Evolutionary conservation across 805 yeast species (phyloP), one percentile per base, ranked within the genome.

Genomic region (Starmera pachycereana): DNA sequence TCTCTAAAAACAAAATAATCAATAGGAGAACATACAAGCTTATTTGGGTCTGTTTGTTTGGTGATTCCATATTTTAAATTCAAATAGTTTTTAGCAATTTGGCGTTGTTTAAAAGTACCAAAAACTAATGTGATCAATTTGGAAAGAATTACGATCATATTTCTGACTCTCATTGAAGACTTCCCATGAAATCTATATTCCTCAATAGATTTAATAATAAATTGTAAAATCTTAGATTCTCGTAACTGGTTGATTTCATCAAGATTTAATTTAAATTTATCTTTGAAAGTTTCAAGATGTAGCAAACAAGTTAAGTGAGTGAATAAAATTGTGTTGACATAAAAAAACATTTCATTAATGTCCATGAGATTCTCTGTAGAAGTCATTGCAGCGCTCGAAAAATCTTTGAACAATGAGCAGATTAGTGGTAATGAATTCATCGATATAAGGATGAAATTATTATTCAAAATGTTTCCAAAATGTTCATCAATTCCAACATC

Each of bases 1-100:
- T 83, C 84, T 44, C 87, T 68, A 53, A 84, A 88, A 7, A 83
- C 76, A 51, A 77, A 79, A 54, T 85, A 90, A 47, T 89, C 95
- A n/a, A 85, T 59, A 0, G 96, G 95, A 1, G 95, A 78, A 9
- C 89, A 79, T 0, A 68, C 60, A 37, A 71, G 61, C 37, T 53
- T 56, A 36, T 50, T 56, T 32, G 63, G 47, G n/a, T 54, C 28
- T 45, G 58, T 25, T 38, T 49, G 37, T 45, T 59, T 43, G 45
- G 53, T 42, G 2, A 55, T 48, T 3, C 55, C 65, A 51, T 69
- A 72, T 35, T 63, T 64, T 28, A 61, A 50, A 28, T 64, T 56
- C 18, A 81, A 57, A 46, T 65, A 74, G 3, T 59, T 52, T 48
- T 80, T 77, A 8, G 78, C 66, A 13, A 58, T 44, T 12, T 56